These are phyloP conservation scores for Phlyctochytrium bullatum DNA, from an alignment of 192 early-diverging fungal genomes.

Conservation along the genomic window DNA sequence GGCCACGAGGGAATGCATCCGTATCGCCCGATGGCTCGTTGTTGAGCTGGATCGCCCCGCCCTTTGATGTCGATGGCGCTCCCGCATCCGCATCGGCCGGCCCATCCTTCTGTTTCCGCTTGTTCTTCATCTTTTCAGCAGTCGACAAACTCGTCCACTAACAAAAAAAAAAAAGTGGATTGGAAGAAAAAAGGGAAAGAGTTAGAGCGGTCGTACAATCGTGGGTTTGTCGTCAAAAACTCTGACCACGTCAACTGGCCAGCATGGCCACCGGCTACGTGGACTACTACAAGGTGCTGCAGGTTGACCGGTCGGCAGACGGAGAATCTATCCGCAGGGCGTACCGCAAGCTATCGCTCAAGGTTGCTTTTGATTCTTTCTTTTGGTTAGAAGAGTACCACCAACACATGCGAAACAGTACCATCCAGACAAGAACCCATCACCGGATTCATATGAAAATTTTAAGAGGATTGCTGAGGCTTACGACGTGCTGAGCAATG, in stretches of 20 bases:
- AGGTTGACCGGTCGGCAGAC: conserved; percentile 19
- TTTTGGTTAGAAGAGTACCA: neutral
- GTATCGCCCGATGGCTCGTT: neutral
- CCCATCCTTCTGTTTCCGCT: neutral
- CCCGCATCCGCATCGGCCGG: neutral
- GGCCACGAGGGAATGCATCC: neutral
- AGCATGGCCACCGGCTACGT: neutral
- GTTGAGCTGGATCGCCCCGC: neutral
- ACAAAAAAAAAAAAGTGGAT: conserved; percentile 1
- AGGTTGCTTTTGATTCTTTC: conserved; percentile 5
- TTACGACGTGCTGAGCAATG: conserved; percentile 46
- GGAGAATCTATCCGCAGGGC: conserved; percentile 15
- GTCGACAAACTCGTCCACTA: neutral
- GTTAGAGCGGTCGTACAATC: no score
- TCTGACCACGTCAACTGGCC: neutral
- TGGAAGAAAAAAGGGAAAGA: neutral
- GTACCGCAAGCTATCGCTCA: conserved; percentile 24
- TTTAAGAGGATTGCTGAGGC: conserved; percentile 46
- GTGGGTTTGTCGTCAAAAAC: no score
- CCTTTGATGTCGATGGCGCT: no score
- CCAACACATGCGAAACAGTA: conserved; percentile 19
- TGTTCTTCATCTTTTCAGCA: neutral
- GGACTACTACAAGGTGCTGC: conserved; percentile 4
- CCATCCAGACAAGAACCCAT: conserved; percentile 49
- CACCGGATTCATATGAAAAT: conserved; percentile 39